Evolutionary conservation across 1,139 yeast species (phyloP).

Genomic region (Torulaspora globosa): DNA sequence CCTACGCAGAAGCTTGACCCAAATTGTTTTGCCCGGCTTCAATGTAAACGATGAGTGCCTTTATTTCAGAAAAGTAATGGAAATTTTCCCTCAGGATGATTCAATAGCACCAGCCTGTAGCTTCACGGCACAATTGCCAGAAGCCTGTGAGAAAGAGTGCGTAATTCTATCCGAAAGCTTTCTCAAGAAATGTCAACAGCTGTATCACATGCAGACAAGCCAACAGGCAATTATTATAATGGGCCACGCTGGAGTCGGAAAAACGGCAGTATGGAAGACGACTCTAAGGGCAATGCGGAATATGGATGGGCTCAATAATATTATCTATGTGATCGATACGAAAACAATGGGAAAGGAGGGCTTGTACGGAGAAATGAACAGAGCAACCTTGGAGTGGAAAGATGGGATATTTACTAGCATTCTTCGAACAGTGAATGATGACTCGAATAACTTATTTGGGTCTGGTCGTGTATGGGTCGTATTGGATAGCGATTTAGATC

Average conservation of each 20-base stretch:
- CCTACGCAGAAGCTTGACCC: constrained; percentile 4
- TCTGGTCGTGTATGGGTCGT: constrained; percentile 68
- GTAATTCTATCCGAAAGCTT: constrained; percentile 40
- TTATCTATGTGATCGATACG: constrained; percentile 58
- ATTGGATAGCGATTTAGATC: constrained; percentile 92
- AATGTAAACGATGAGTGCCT: constrained; percentile 3
- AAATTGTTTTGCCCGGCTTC: constrained; percentile 7
- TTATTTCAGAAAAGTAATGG: neutral
- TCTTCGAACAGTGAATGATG: constrained; percentile 56
- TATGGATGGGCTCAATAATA: constrained; percentile 40
- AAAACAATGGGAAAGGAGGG: constrained; percentile 65
- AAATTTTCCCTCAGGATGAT: constrained; percentile 1
- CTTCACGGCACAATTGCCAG: constrained; percentile 1
- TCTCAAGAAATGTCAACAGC: constrained; percentile 57
- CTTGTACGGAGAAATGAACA: constrained; percentile 68
- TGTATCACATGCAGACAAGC: constrained; percentile 57
- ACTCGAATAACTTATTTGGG: constrained; percentile 54
- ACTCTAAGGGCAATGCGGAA: constrained; percentile 46
- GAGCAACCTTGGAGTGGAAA: constrained; percentile 83
- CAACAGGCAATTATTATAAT: constrained; percentile 81
- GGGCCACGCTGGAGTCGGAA: constrained; percentile 77
- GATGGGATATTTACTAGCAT: constrained; percentile 81
- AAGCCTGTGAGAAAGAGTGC: constrained; percentile 6
- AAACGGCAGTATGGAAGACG: constrained; percentile 53
- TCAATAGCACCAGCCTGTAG: neutral